Base-by-base conservation (phyloP, 2,329 filamentous ascomycete species). In the Sporothrix protearum region DNA sequence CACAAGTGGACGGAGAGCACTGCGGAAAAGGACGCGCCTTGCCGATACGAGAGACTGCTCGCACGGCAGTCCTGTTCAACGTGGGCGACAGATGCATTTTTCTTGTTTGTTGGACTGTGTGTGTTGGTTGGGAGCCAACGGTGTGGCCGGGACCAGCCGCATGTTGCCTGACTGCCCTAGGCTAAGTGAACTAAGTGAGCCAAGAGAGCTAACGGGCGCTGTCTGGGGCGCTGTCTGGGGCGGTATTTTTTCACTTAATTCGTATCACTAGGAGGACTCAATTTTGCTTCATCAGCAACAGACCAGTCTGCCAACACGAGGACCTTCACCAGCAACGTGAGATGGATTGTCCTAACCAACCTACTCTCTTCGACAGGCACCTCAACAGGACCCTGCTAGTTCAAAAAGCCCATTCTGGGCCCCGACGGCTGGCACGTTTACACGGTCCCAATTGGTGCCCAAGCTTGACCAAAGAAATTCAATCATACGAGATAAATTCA, bases 111-210 rank as follows among this genome's bases (percentile, higher is more conserved):
- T 5, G 28, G 53, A 57, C n/a, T 14, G 53, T 25, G 33, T 42
- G 57, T 10, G 57, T 10, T 63, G 57, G 59, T 64, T 22, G 22
- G n/a, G 45, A 42, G 49, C 51, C 51, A 69, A 69, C 51, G 67
- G 51, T 59, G 51, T 47, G 45, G 68, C 22, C 68, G 68, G 68
- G 68, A 61, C 16, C 68, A 69, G 68, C 68, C 68, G 68, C 25
- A 19, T 5, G 49, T 30, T 25, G 67, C 67, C 51, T 59, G 28
- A n/a, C 68, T 61, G 53, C 53, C 67, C 53, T 68, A 49, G n/a
- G 5, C 39, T 66, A 49, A 39, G 16, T 53, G 22, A 53, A 12
- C 19, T 36, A 51, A 36, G n/a, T n/a, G n/a, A n/a, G n/a, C n/a
- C n/a, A n/a, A n/a, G n/a, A n/a, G n/a, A 53, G 25, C 19, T 36